A percentile compares a stretch with the other conserved stretches of the same genome.
These are phyloP conservation scores for Amaranthus cruentus DNA, from an alignment of 148 eudicot genomes.

Conservation along the genomic window DNA sequence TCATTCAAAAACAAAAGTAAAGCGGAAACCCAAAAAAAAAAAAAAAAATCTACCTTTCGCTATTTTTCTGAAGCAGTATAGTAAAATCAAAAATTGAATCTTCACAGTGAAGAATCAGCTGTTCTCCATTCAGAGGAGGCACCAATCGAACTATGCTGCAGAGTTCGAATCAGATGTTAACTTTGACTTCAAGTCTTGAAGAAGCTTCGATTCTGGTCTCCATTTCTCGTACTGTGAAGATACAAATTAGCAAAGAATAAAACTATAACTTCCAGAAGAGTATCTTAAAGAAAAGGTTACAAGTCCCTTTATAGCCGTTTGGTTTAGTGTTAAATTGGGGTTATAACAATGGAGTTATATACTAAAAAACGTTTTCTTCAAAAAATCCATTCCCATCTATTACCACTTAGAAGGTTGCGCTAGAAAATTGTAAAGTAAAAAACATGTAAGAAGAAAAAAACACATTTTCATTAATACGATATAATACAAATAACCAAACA, in stretches of 20 bases:
- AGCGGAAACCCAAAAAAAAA: constrained; percentile 12
- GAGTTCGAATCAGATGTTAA: constrained; percentile 28
- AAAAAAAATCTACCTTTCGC: constrained; percentile 18
- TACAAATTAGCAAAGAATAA: background rate
- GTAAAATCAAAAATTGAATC: constrained; percentile 23
- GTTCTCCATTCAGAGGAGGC: constrained; percentile 19
- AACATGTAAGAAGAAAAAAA: no score
- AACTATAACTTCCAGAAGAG: no score
- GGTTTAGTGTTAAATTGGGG: no score
- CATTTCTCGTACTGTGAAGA: constrained; percentile 40
- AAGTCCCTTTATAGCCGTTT: no score
- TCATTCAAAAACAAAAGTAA: constrained; percentile 15
- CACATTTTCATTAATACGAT: no score
- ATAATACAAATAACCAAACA: no score
- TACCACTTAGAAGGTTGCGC: no score
- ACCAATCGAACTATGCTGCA: constrained; percentile 33
- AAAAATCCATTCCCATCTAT: no score
- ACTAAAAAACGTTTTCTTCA: no score
- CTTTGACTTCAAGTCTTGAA: constrained; percentile 38
- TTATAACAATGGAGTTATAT: no score
- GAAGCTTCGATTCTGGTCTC: constrained; percentile 42
- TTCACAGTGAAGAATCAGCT: constrained; percentile 32
- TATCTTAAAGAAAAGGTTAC: no score
- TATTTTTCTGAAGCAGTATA: constrained; percentile 20
- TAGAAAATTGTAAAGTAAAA: no score